These are phyloP conservation scores for Arthrobotrys sphaeroides DNA, from an alignment of 2,329 filamentous ascomycete genomes.

Conservation along the genomic window DNA sequence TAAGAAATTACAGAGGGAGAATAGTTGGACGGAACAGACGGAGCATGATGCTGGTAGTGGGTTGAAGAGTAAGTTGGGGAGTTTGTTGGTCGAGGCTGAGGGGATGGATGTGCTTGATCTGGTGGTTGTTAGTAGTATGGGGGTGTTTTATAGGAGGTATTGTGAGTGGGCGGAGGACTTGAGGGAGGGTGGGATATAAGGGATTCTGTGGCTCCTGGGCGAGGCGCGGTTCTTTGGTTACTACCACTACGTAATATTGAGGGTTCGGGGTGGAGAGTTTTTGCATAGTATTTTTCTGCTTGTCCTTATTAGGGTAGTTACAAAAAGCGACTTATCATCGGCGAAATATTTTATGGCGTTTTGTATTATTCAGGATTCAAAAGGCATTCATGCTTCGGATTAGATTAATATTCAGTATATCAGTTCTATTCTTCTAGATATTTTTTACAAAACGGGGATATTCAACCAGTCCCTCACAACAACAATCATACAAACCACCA, in stretches of 20 bases:
- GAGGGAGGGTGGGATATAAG: constrained; percentile 23
- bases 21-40: constrained; percentile 43
- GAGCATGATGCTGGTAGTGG: constrained; percentile 43
- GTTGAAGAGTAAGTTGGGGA: constrained; percentile 84
- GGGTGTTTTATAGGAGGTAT: constrained; percentile 92
- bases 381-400: neutral
- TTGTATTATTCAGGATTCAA: neutral
- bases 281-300: neutral
- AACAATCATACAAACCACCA: neutral
- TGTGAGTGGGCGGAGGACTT: constrained; percentile 62
- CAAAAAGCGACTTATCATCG: constrained; percentile 6
- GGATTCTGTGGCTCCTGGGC: neutral
- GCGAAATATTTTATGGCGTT: neutral
- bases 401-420: neutral
- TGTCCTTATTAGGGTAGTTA: no score
- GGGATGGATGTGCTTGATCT: constrained; percentile 96
- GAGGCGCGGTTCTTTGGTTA: no score
- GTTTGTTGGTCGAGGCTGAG: constrained; percentile 87
- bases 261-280: no score
- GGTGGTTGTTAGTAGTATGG: constrained; percentile 88
- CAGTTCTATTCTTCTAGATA: no score
- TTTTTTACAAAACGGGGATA: neutral
- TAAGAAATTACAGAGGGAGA: constrained; percentile 44
- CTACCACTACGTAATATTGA: no score
- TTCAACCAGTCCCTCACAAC: neutral